phyloP scores from a whole-genome alignment of 148 eudicot species.

The Arctostaphylos glauca region DNA sequence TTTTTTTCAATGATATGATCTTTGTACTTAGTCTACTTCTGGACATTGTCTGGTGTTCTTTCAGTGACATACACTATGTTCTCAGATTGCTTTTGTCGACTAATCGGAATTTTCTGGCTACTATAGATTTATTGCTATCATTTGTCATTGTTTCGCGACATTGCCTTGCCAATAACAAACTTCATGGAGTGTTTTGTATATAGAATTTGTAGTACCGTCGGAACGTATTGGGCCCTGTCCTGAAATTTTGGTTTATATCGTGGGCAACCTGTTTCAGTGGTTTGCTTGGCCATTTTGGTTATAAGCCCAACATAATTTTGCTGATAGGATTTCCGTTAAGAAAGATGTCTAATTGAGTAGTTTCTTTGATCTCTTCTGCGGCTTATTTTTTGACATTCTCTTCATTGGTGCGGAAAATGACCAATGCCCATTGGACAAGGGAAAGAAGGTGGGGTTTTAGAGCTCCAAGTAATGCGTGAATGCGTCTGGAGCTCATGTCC shows the following conservation, averaged over 20 bases:
- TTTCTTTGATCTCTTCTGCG: background rate
- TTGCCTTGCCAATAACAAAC: background rate
- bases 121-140: background rate
- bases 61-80: background rate
- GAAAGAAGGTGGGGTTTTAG: background rate
- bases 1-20: background rate
- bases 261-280: background rate
- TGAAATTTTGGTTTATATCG: background rate
- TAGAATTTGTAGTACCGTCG: background rate
- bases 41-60: background rate
- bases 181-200: background rate
- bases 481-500: background rate
- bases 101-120: background rate
- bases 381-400: background rate
- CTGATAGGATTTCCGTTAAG: background rate
- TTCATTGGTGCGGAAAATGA: background rate
- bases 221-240: background rate
- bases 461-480: background rate
- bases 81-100: background rate
- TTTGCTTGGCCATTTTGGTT: background rate
- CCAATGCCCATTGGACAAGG: background rate
- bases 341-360: background rate
- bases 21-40: background rate
- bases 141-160: background rate
- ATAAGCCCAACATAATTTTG: background rate